These are phyloP conservation scores for Friedmanniomyces simplex DNA, from an alignment of 495 filamentous ascomycete species.

Conservation along the genomic window DNA sequence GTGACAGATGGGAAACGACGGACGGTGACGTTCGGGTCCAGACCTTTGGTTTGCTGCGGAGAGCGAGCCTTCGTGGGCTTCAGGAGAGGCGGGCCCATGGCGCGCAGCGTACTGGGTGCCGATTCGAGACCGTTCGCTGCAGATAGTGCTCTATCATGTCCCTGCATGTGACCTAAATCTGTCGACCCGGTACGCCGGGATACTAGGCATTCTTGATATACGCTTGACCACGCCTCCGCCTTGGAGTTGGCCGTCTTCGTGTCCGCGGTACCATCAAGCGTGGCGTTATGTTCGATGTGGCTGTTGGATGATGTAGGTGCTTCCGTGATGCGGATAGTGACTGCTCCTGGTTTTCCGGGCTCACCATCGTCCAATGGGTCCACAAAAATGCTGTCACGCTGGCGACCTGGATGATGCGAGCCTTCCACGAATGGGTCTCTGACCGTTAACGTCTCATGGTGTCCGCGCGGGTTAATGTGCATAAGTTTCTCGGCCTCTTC, in stretches of 20 bases:
- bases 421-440: neutral
- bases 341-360: neutral
- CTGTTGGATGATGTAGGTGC: neutral
- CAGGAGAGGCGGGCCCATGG: conserved; percentile 10
- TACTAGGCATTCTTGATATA: conserved; percentile 12
- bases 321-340: neutral
- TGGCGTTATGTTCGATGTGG: neutral
- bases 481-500: conserved; percentile 10
- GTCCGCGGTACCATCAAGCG: neutral
- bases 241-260: neutral
- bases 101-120: neutral
- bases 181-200: neutral
- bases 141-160: no score
- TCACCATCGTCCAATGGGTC: neutral
- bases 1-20: conserved; percentile 18
- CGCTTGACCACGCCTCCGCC: conserved; percentile 9
- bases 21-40: conserved; percentile 2
- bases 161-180: no score
- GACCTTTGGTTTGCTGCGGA: conserved; percentile 1
- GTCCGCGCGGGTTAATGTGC: neutral
- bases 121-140: no score
- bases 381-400: neutral
- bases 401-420: neutral
- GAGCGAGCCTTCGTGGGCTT: conserved; percentile 14
- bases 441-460: neutral